phyloP scores from a whole-genome alignment of 2,329 filamentous ascomycete species.

The Capronia coronata region DNA sequence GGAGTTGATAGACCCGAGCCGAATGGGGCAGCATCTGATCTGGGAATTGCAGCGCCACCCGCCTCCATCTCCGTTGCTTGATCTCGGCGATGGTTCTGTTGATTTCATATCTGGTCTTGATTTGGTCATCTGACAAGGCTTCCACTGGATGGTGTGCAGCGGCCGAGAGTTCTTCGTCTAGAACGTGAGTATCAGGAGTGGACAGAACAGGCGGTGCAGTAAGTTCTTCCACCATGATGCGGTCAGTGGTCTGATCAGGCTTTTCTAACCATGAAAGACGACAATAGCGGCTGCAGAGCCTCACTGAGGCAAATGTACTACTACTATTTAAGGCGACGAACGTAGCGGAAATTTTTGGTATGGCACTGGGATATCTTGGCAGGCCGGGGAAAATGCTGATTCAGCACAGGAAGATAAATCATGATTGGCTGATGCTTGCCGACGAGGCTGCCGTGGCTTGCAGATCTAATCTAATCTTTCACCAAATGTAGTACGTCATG shows the following conservation, averaged over 20 bases:
- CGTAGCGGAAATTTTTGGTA: background rate
- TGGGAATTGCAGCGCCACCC: constrained; percentile 89
- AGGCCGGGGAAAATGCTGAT: background rate
- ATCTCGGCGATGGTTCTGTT: constrained; percentile 72
- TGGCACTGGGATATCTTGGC: background rate
- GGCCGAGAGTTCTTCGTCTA: constrained; percentile 46
- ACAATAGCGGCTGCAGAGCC: too few species aligned
- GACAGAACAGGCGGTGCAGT: constrained; percentile 53
- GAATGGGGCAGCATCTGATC: constrained; percentile 87
- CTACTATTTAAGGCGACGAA: background rate
- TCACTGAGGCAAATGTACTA: too few species aligned
- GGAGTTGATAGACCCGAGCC: constrained; percentile 65
- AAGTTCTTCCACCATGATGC: constrained; percentile 28
- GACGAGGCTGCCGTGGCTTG: background rate
- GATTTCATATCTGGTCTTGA: constrained; percentile 77
- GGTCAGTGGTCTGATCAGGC: too few species aligned
- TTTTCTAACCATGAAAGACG: too few species aligned
- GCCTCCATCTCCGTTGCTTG: constrained; percentile 60
- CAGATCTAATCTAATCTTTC: background rate
- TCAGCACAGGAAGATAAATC: background rate
- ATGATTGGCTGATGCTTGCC: background rate
- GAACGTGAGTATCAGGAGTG: constrained; percentile 56
- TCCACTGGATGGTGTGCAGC: constrained; percentile 22
- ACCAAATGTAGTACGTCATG: background rate
- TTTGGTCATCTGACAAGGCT: constrained; percentile 58